Base-by-base conservation (phyloP, 768 basidiomycete species). In the Coprinellus micaceus region DNA sequence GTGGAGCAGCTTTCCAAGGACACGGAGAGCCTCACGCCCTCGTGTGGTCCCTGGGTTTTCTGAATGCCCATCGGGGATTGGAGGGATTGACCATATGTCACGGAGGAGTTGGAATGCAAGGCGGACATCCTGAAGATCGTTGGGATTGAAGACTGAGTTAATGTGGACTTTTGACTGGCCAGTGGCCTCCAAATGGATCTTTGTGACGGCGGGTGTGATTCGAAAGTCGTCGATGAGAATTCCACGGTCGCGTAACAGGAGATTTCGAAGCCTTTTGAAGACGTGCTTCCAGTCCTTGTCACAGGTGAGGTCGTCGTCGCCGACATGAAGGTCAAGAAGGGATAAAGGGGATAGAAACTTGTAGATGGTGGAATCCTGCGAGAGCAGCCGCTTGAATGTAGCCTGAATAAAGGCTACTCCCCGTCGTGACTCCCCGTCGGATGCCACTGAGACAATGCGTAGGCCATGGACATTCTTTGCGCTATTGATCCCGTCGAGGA, bases 241-340 rank as follows among this genome's bases (percentile, higher is more conserved):
- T 5, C 40, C 40, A 17, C 40, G 40, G 9, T 58, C 40, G 7
- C 40, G 40, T 7, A 75, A 51, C 10, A 66, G n/a, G 11, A 65
- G 53, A 55, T 72, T 72, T 2, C 70, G 62, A 19, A 64, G 50
- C 0, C 67, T 61, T 59, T 75, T 74, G 46, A 72, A 56, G 41
- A 72, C 54, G 56, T 75, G 74, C 52, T 71, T 71, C 19, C 47
- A 68, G 52, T 43, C 40, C n/a, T 43, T 43, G 40, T 43, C 40
- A 21, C 40, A 43, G 13, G 40, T 43, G 19, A 43, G 6, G n/a
- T 43, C 40, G 19, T 43, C 40, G 40, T 43, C 40, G 15, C 40
- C 40, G 6, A 43, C 40, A 21, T 43, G 40, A 10, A 9, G 40
- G n/a, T 43, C n/a, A 5, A 43, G 7, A 9, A 43, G 40, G n/a